Evolutionary conservation across 805 yeast genomes (phyloP), one percentile per base, ranked within the genome.

Genomic region (Yamadazyma scolyti): DNA sequence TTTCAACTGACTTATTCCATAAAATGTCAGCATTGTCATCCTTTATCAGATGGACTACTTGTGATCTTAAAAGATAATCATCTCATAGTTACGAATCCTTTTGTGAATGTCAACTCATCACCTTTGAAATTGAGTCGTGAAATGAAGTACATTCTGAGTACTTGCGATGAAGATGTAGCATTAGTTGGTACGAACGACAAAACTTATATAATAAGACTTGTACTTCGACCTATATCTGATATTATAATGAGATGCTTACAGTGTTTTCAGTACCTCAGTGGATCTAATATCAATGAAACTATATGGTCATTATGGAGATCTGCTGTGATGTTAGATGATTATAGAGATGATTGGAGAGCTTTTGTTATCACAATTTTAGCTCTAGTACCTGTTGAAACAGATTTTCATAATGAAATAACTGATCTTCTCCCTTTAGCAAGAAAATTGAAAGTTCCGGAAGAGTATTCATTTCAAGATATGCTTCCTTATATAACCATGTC

Each of bases 281-380:
- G 81, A n/a, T 61, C 81, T 2, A 70, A 70, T 34, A 65, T 76
- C 3, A 68, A 66, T 43, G 79, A 77, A 44, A 68, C 67, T 20
- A 57, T 81, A n/a, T 69, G 81, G 75, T 54, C 77, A 29, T 60
- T 71, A 3, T 82, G 88, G 87, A 63, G 81, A 27, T 52, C 77
- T 1, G 75, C 82, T 1, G 49, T 67, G 13, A 56, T 70, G 30
- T 36, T 73, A 8, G 66, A 61, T 13, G 61, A 58, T 3, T 40
- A 50, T 14, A 54, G 48, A 23, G 61, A 67, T 40, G 86, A 81
- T 19, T 80, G 88, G 87, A 65, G 64, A 10, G 71, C 82, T 0
- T 75, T 75, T 41, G 62, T 74, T 0, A 58, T 71, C 3, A 68
- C 82, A 0, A 43, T 80, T 2, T 48, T 79, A 8, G 61, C 79